phyloP scores from a whole-genome alignment of 495 filamentous ascomycete genomes.

The Aspergillus saccharolyticus region DNA sequence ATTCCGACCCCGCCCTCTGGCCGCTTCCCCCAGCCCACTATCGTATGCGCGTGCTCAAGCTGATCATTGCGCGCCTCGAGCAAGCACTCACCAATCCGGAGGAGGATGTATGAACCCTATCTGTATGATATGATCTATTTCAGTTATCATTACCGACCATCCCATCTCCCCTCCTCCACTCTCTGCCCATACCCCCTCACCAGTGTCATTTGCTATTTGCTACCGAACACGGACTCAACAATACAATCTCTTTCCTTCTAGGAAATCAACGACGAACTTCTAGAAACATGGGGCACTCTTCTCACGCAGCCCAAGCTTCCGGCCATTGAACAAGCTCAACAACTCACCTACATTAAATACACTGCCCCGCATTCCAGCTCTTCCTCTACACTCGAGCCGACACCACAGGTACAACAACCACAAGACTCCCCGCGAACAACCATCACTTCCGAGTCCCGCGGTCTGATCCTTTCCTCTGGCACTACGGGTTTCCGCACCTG shows the following conservation, averaged over 20 bases:
- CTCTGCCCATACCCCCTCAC: conserved; percentile 2
- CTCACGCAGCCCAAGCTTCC: conserved; percentile 55
- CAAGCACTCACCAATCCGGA: conserved; percentile 67
- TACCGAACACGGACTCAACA: not conserved
- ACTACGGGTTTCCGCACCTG: conserved; percentile 89
- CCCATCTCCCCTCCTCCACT: not conserved
- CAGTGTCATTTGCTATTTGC: too few relatives aligned
- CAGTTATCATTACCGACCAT: conserved; percentile 1
- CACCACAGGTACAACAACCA: not conserved
- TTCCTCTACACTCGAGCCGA: not conserved
- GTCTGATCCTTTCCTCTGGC: conserved; percentile 65
- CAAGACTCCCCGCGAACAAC: conserved; percentile 21
- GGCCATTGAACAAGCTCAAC: conserved; percentile 59
- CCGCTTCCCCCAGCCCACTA: conserved; percentile 62
- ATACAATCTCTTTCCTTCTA: conserved; percentile 26
- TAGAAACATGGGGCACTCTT: conserved; percentile 53
- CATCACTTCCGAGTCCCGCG: conserved; percentile 58
- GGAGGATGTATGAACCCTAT: conserved; percentile 63
- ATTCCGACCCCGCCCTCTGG: conserved; percentile 43
- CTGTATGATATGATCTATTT: conserved; percentile 5
- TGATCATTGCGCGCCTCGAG: conserved; percentile 61
- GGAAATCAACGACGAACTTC: conserved; percentile 74
- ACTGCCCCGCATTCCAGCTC: conserved; percentile 48
- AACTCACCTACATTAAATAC: conserved; percentile 73
- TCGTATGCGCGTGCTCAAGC: conserved; percentile 65